Evolutionary conservation across 2,329 filamentous ascomycete species (phyloP), one percentile per base, ranked within the genome.

Genomic region (Fusarium chaquense): DNA sequence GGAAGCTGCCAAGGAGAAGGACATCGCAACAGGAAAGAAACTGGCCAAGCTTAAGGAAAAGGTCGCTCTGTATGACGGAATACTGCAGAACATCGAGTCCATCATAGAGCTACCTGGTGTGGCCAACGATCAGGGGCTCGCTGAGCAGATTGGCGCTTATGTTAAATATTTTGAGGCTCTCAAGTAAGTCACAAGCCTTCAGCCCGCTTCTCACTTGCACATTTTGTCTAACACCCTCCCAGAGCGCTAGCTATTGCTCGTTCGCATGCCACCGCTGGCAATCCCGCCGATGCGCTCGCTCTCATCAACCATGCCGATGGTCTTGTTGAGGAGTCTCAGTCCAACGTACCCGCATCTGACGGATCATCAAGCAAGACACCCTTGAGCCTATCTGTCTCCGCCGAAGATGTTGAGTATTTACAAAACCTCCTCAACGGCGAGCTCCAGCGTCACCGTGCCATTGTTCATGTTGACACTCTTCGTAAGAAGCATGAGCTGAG

Each of bases 81-180:
- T 91, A 11, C 81, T 98, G 26, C 93, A 98, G 80, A 98, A 93
- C 79, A 84, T 99, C 63, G 92, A 98, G 70, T 93, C 94, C 6
- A 90, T 98, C 78, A 93, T 92, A 74, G 93, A 97, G 64, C 85
- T 99, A 16, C 92, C 94, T 4, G 96, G 96, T 79, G 92, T 98
- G 20, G 93, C 93, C 36, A 91, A 93, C 43, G 96, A 99, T 75
- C 86, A 89, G 41, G 84, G 82, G 18, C 92, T 99, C 70, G 84
- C 94, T 6, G 82, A 86, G 46, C 93, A 96, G 78, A 83, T 99
- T n/a, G 89, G 93, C 58, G 89, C 89, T 35, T 95, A 93, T 72
- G 85, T 87, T 36, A 85, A 87, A 64, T 98, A 98, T 81, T 99
- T 98, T 82, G 88, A 90, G 66, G 92, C 96, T 12, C 84, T 98